Evolutionary conservation across 148 eudicot species (phyloP), one percentile per base, ranked within the genome.

Genomic region (Rhododendron kiyosumense): DNA sequence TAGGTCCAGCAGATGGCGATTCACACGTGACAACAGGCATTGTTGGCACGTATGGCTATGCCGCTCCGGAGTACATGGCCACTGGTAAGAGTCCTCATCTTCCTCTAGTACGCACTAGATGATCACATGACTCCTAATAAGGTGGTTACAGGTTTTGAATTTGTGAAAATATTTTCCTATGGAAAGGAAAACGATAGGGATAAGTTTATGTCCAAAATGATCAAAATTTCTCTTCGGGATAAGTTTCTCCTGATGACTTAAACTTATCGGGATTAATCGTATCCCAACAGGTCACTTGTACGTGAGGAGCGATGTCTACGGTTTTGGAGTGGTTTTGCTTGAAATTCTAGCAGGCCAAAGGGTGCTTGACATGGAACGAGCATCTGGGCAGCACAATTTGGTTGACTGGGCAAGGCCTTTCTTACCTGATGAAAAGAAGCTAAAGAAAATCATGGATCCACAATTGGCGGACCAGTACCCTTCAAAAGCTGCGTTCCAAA

Each of bases 11-110:
- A 8, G 73, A 91, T 73, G 99, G 95, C 24, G 84, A 87, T 15
- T 92, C 99, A 24, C 99, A 96, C 59, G 94, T 96, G 6, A 92
- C 95, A 45, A 96, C 99, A 5, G 88, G 90, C 61, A 90, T 94
- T 43, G 92, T 96, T 30, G 99, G 99, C 73, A 96, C 99, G 0
- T 94, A 93, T 30, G 99, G 99, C 2, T 96, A 96, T 76, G 97
- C 95, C 0, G 99, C 99, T 26, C 99, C 99, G 0, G 99, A 96
- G 67, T 96, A 96, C 84, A 85, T 95, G 76, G 94, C 94, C 63
- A 94, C 97, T 30, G 76, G 76, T 71, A 32, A 71, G 45, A 38
- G 20, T 32, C 41, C 20, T 30, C 41, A 14, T 71, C 76, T 71
- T 69, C 75, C 7, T 30, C 38, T 30, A 51, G 4, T 65, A n/a